These are phyloP conservation scores for Blastomyces gilchristii DNA, from an alignment of 2,329 filamentous ascomycete genomes.

Conservation along the genomic window DNA sequence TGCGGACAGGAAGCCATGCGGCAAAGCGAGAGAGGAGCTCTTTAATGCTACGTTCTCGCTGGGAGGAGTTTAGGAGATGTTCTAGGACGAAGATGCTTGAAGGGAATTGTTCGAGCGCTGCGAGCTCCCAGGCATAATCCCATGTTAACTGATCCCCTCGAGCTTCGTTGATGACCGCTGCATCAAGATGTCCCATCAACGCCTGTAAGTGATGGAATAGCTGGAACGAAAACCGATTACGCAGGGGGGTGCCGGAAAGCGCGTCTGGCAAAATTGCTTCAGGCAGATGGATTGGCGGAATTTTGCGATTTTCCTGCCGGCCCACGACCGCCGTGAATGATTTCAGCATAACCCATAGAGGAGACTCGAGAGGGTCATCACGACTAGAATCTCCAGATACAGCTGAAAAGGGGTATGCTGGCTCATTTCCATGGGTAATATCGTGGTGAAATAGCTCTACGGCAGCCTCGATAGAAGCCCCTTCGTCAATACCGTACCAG, in stretches of 20 bases:
- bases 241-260: constrained; percentile 62
- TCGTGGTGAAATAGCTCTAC: constrained; percentile 65
- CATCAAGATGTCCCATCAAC: constrained; percentile 36
- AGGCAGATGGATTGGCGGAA: constrained; percentile 43
- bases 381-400: constrained; percentile 54
- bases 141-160: constrained; percentile 58
- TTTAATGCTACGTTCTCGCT: constrained; percentile 58
- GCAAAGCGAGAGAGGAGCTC: constrained; percentile 67
- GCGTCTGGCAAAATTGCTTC: constrained; percentile 66
- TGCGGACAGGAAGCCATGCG: constrained; percentile 49
- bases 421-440: constrained; percentile 58
- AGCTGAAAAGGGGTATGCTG: constrained; percentile 59
- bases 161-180: constrained; percentile 44
- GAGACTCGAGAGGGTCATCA: constrained; percentile 57
- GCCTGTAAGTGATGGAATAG: constrained; percentile 57
- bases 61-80: constrained; percentile 55
- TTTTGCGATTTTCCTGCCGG: constrained; percentile 24
- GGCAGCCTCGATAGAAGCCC: constrained; percentile 61
- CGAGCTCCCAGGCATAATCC: constrained; percentile 46
- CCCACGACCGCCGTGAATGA: constrained; percentile 52
- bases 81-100: constrained; percentile 67
- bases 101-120: constrained; percentile 53
- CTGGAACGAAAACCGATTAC: constrained; percentile 74
- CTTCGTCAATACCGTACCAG: constrained; percentile 68
- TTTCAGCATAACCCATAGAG: constrained; percentile 79